Base-by-base conservation (phyloP, 2,329 filamentous ascomycete genomes). In the Fusarium pseudograminearum region DNA sequence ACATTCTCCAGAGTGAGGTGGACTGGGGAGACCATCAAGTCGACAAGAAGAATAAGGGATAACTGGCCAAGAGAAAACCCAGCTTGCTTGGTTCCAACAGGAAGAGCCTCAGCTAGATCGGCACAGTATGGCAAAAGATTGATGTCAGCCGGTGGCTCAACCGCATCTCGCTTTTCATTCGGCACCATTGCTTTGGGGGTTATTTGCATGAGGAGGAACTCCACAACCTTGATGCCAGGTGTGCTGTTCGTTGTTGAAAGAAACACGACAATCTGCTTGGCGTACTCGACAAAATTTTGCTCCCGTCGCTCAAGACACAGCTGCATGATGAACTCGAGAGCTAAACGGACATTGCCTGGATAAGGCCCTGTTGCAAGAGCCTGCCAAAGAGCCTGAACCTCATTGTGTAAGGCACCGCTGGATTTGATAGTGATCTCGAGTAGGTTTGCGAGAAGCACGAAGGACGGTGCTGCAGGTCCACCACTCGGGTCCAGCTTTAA, bases 221-320 rank as follows among this genome's bases (percentile, higher is more conserved):
- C 96, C 14, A 99, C 91, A 5, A 99, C 94, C 75, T 97, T 97
- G 48, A 93, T 91, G 1, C 94, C 94, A 3, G 94, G 77, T 80
- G 91, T 76, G 87, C 83, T 87, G 67, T 83, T 85, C 1, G 86
- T 97, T 70, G 93, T 96, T 0, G 96, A 97, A 7, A 99, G 80
- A 78, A 98, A 98, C 1, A 99, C 97, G 18, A 98, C 94, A 54
- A 99, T 96, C 79, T 99, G 96, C 82, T 98, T 99, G 7, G 95
- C 95, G 76, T 97, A 97, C 73, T 98, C 93, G 57, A 99, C 95
- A 78, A 98, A 99, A 74, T 98, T 98, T 75, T 99, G 96, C 78
- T 99, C 97, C 50, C 95, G 90, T 33, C 95, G 90, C 75, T 99
- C 96, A 14, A 99, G 83, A 73, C 96, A 99, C 7, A 98, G 86